Evolutionary conservation across 1,284 basidiomycete species (phyloP), one percentile per base, ranked within the genome.

Genomic region (Grifola frondosa): DNA sequence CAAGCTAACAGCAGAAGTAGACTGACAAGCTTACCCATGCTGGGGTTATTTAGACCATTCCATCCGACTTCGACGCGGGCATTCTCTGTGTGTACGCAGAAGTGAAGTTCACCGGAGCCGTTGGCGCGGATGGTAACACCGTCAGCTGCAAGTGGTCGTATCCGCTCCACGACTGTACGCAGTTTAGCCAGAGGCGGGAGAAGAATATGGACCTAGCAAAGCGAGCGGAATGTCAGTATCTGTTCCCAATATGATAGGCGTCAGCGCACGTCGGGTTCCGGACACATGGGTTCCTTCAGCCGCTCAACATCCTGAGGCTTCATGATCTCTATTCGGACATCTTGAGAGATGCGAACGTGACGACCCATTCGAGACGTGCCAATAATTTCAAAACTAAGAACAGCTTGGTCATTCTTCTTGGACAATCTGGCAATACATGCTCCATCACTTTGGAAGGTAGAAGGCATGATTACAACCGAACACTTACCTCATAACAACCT

Each of bases 261-360:
- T 19, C n/a, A 32, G 49, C 79, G 45, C 54, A 93, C 93, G 58
- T 96, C 88, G 6, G 92, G 90, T 31, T 89, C 84, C 1, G 93
- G 92, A 64, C 91, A 95, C 53, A 90, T 63, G 0, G 92, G 93
- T 61, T 96, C 91, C 15, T 71, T 75, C 42, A 96, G 72, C 47
- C 76, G 79, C 15, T 76, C 78, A 12, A 90, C 81, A 44, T 94
- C 86, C 1, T 71, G 68, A 0, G 84, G 81, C 36, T 81, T 80
- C 68, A 93, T 72, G 6, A 97, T 81, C 38, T 88, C 85, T 40
- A 90, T 84, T 49, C 76, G 72, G 36, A 90, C 84, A 53, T 89
- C 87, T 59, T 91, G 85, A 3, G 75, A 69, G 13, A 90, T 75
- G 35, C 73, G 71, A 29, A 87, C 74, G 30, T 63, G 70, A 44